Evolutionary conservation across 805 yeast species (phyloP).

Genomic region (Ogataea glucozyma): DNA sequence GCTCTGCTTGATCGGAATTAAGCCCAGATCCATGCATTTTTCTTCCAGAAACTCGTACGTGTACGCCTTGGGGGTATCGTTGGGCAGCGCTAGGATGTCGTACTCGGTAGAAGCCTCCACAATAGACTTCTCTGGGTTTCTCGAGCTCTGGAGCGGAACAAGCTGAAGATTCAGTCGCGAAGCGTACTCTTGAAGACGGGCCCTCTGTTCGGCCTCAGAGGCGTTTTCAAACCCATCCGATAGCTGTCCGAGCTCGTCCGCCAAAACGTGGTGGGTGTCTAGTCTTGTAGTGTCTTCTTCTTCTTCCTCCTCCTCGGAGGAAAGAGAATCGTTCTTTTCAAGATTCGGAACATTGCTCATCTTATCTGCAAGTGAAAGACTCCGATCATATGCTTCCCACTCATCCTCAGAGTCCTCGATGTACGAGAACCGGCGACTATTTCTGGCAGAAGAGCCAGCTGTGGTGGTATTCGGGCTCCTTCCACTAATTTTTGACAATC

Average conservation of each 20-base stretch:
- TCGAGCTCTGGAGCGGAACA: constrained; percentile 12
- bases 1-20: constrained; percentile 22
- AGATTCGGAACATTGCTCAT: constrained; percentile 26
- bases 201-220: constrained; percentile 10
- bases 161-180: constrained; percentile 25
- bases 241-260: constrained; percentile 25
- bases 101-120: constrained; percentile 27
- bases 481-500: constrained; percentile 7
- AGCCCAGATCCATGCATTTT: constrained; percentile 15
- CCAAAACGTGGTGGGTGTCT: constrained; percentile 12
- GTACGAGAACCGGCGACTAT: constrained; percentile 13
- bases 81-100: constrained; percentile 31
- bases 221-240: constrained; percentile 11
- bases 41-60: constrained; percentile 12
- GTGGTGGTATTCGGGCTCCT: constrained; percentile 15
- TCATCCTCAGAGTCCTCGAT: constrained; percentile 26
- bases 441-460: constrained; percentile 20
- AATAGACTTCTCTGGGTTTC: constrained; percentile 20
- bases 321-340: constrained; percentile 21
- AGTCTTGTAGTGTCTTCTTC: constrained; percentile 10
- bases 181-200: constrained; percentile 35
- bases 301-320: constrained; percentile 18
- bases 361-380: constrained; percentile 15
- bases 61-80: constrained; percentile 19
- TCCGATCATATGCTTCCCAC: constrained; percentile 28